These are phyloP conservation scores for Sphagnum magellanicum DNA, from an alignment of 228 moss, liverwort and hornwort species.

Conservation along the genomic window DNA sequence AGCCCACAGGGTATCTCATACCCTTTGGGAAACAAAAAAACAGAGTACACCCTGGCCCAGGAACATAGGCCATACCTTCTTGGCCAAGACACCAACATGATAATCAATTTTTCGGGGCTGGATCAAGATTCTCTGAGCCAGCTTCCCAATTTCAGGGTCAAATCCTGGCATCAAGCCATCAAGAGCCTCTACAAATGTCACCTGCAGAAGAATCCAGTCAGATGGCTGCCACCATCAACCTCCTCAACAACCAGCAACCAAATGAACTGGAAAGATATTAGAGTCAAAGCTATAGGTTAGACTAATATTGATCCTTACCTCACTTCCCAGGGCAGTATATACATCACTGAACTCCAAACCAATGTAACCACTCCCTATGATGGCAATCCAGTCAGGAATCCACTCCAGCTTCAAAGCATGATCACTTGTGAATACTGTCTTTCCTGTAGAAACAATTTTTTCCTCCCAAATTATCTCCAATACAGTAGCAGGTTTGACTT, in stretches of 20 bases:
- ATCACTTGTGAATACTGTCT: constrained; percentile 92
- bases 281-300: neutral
- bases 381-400: constrained; percentile 97
- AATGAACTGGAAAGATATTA: neutral
- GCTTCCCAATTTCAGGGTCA: constrained; percentile 97
- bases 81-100: constrained; percentile 93
- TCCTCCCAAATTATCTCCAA: neutral
- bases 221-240: constrained; percentile 5
- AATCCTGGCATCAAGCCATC: constrained; percentile 98
- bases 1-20: no score
- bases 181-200: constrained; percentile 95
- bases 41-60: no score
- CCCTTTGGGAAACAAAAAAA: no score
- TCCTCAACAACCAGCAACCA: neutral
- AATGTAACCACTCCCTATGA: constrained; percentile 96
- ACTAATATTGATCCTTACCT: constrained; percentile 37
- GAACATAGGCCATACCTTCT: constrained; percentile 44
- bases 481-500: no score
- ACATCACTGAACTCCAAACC: constrained; percentile 99
- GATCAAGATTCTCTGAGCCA: constrained; percentile 89
- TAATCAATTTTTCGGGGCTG: constrained; percentile 98
- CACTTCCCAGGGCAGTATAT: constrained; percentile 91
- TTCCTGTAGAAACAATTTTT: constrained; percentile 41
- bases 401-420: constrained; percentile 98
- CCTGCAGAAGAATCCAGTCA: constrained; percentile 23